phyloP scores from a whole-genome alignment of 1,284 basidiomycete species.

The Cryptococcus sp. region DNA sequence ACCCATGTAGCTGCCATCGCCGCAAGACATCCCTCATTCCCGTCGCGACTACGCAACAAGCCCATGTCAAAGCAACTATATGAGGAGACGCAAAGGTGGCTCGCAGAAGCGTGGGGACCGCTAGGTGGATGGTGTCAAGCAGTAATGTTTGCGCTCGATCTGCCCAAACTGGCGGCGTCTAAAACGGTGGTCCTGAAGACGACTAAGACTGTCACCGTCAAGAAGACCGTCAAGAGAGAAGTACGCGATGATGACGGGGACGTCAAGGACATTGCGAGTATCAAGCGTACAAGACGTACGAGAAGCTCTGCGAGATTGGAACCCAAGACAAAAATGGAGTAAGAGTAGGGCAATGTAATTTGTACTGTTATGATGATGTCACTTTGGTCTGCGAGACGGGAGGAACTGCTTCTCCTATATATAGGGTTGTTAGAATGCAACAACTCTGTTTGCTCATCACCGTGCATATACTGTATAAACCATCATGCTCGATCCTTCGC shows the following conservation, averaged over 20 bases:
- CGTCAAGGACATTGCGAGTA: no score
- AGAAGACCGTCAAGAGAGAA: conserved; percentile 1
- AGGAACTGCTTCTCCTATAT: no score
- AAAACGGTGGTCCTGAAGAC: not conserved
- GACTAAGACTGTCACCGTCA: not conserved
- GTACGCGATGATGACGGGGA: not conserved
- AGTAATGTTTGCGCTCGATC: conserved; percentile 59
- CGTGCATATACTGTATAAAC: not conserved
- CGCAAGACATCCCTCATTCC: conserved; percentile 75
- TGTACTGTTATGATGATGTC: conserved; percentile 5
- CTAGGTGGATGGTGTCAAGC: conserved; percentile 93
- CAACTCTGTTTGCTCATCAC: not conserved
- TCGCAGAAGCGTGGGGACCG: conserved; percentile 72
- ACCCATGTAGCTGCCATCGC: conserved; percentile 90
- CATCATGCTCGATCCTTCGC: conserved; percentile 9
- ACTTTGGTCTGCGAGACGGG: not conserved
- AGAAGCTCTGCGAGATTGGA: no score
- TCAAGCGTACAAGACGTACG: no score
- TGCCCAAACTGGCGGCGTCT: conserved; percentile 14
- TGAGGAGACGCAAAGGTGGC: conserved; percentile 68
- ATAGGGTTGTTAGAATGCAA: no score
- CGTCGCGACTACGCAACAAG: conserved; percentile 54
- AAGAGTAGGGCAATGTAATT: no score
- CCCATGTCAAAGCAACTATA: conserved; percentile 76
- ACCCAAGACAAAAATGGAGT: not conserved